Conservation (phyloP, 2,329 filamentous ascomycete species). For the Tolypocladium ophioglossoides region DNA sequence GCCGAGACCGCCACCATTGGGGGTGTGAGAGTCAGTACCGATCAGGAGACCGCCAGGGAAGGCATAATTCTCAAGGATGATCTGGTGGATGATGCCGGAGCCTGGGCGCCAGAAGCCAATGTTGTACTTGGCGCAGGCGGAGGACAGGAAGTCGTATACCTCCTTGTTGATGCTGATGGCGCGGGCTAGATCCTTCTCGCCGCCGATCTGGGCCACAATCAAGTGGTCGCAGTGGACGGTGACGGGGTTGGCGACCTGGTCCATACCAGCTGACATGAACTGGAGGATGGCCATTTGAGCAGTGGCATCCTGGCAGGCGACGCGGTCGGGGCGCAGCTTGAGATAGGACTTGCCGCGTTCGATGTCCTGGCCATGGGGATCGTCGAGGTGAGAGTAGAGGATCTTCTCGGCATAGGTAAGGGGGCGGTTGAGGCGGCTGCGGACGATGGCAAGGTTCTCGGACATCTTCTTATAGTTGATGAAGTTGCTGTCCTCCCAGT, state of each 20-base stretch:
- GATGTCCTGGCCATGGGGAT: conserved; percentile 92
- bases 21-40: conserved; percentile 93
- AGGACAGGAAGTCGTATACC: conserved; percentile 95
- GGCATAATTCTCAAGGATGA: conserved; percentile 93
- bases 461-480: conserved; percentile 99
- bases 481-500: conserved; percentile 90
- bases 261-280: conserved; percentile 99
- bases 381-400: conserved; percentile 95
- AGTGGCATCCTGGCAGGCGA: conserved; percentile 98
- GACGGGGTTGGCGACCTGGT: conserved; percentile 84
- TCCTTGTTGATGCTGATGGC: conserved; percentile 91
- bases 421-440: conserved; percentile 79
- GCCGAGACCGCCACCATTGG: conserved; percentile 89
- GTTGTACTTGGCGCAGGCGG: conserved; percentile 79
- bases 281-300: conserved; percentile 99
- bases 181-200: conserved; percentile 70
- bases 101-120: conserved; percentile 95
- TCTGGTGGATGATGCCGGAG: conserved; percentile 94
- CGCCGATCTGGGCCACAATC: conserved; percentile 91
- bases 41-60: conserved; percentile 97
- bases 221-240: conserved; percentile 99
- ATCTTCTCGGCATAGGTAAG: conserved; percentile 98
- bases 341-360: conserved; percentile 93
- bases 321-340: conserved; percentile 91
- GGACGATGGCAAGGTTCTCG: conserved; percentile 89